Percentiles rank a stretch among this genome's conserved stretches.
Evolutionary conservation across 2,329 filamentous ascomycete genomes (phyloP).

Genomic region (Fusarium concolor): DNA sequence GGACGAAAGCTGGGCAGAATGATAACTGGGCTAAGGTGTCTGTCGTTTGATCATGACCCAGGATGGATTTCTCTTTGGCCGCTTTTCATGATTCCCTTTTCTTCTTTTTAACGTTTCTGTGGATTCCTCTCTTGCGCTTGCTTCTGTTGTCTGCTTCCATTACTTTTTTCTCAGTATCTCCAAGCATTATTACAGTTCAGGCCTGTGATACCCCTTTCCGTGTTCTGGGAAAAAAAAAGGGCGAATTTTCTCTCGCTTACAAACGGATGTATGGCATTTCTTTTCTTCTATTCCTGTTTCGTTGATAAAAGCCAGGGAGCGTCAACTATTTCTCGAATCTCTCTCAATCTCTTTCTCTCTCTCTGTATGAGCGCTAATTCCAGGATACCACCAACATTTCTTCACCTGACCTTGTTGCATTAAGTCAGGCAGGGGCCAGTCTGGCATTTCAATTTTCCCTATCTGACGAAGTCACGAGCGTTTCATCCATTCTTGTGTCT

Average conservation of each 20-base stretch:
- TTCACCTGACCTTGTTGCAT: conserved; percentile 40
- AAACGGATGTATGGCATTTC: conserved; percentile 43
- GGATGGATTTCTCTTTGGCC: conserved; percentile 32
- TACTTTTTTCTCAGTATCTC: conserved; percentile 41
- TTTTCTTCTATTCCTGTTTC: conserved; percentile 46
- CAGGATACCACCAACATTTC: conserved; percentile 47
- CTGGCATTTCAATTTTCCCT: conserved; percentile 43
- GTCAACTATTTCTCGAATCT: conserved; percentile 38
- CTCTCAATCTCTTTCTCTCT: conserved; percentile 41
- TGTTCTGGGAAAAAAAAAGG: conserved; percentile 33
- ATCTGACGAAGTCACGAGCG: conserved; percentile 45
- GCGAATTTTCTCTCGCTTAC: conserved; percentile 46
- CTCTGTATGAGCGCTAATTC: conserved; percentile 45
- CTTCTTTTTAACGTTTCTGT: conserved; percentile 40
- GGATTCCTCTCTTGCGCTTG: conserved; percentile 39
- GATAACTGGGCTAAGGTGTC: conserved; percentile 36
- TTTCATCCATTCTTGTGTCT: conserved; percentile 41
- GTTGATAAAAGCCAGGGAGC: conserved; percentile 46
- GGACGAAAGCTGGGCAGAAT: conserved; percentile 37
- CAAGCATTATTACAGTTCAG: conserved; percentile 36
- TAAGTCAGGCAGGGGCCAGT: conserved; percentile 23
- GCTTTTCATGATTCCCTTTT: conserved; percentile 42
- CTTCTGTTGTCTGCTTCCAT: conserved; percentile 38
- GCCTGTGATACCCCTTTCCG: conserved; percentile 35
- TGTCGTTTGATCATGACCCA: conserved; percentile 38